Evolutionary conservation across 2,329 filamentous ascomycete species (phyloP).

Genomic region (Neofusicoccum umdonicola): DNA sequence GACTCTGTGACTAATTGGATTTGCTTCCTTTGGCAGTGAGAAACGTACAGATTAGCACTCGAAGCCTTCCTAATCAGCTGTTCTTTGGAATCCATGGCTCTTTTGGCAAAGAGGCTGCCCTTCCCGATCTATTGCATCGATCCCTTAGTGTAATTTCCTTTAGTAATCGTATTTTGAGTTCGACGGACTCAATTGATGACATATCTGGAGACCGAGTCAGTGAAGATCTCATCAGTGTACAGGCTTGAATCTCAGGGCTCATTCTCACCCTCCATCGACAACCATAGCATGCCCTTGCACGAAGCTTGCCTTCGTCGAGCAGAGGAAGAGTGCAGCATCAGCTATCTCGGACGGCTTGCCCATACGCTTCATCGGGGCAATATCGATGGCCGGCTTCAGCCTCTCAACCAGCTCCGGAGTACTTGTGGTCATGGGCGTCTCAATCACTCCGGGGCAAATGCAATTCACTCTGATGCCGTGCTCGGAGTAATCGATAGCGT

Average conservation of each 20-base stretch:
- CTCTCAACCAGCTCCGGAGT: conserved; percentile 31
- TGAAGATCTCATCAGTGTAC: not conserved
- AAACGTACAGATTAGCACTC: too few relatives aligned
- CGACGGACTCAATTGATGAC: too few relatives aligned
- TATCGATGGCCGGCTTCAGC: conserved; percentile 39
- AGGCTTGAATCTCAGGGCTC: too few relatives aligned
- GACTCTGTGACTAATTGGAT: too few relatives aligned
- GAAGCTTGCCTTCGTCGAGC: conserved; percentile 53
- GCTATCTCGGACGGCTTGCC: conserved; percentile 54
- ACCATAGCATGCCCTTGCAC: conserved; percentile 51
- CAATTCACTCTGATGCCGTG: conserved; percentile 57
- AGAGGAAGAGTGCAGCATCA: conserved; percentile 53
- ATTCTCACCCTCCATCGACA: conserved; percentile 43
- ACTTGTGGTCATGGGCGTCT: conserved; percentile 38
- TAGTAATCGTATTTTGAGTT: too few relatives aligned
- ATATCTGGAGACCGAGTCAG: too few relatives aligned
- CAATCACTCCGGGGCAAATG: conserved; percentile 54
- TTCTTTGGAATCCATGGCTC: too few relatives aligned
- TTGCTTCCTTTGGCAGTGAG: too few relatives aligned
- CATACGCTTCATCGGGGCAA: conserved; percentile 50
- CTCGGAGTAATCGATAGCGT: conserved; percentile 56
- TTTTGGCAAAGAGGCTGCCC: too few relatives aligned
- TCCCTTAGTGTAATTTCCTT: too few relatives aligned
- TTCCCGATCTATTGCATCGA: too few relatives aligned
- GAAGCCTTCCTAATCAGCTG: too few relatives aligned